phyloP scores from a whole-genome alignment of 1,284 basidiomycete species.

The Naganishia liquefaciens region DNA sequence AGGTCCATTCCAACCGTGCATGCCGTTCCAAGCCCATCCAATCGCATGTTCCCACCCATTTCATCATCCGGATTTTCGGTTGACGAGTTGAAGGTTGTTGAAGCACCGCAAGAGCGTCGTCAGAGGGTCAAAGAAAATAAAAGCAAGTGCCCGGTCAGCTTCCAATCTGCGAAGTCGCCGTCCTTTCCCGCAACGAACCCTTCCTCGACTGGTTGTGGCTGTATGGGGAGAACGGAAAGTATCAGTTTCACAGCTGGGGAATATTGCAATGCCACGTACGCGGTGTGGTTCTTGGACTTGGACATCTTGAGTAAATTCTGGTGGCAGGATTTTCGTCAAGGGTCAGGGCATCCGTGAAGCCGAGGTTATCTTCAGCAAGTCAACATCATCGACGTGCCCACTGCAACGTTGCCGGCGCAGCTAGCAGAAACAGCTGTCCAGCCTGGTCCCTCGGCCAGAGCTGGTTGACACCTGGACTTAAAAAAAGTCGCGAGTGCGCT shows the following conservation, averaged over 20 bases:
- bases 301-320: constrained; percentile 49
- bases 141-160: constrained; percentile 5
- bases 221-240: constrained; percentile 58
- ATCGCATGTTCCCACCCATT: constrained; percentile 3
- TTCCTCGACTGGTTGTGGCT: constrained; percentile 83
- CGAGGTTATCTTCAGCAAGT: neutral
- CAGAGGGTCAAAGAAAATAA: neutral
- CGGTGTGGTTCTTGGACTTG: constrained; percentile 63
- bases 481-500: constrained; percentile 2
- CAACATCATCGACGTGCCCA: constrained; percentile 10
- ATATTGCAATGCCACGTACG: constrained; percentile 40
- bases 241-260: constrained; percentile 31
- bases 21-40: constrained; percentile 3
- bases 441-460: constrained; percentile 12
- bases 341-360: neutral
- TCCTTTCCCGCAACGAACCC: constrained; percentile 40
- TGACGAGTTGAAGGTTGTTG: neutral
- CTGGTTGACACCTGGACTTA: neutral
- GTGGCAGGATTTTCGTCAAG: constrained; percentile 20
- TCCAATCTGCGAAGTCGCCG: neutral
- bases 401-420: neutral
- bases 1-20: constrained; percentile 8
- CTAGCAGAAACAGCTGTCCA: neutral
- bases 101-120: neutral
- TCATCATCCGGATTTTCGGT: neutral